These are phyloP conservation scores for Exophiala oligosperma DNA, from an alignment of 2,329 filamentous ascomycete species.

Conservation along the genomic window DNA sequence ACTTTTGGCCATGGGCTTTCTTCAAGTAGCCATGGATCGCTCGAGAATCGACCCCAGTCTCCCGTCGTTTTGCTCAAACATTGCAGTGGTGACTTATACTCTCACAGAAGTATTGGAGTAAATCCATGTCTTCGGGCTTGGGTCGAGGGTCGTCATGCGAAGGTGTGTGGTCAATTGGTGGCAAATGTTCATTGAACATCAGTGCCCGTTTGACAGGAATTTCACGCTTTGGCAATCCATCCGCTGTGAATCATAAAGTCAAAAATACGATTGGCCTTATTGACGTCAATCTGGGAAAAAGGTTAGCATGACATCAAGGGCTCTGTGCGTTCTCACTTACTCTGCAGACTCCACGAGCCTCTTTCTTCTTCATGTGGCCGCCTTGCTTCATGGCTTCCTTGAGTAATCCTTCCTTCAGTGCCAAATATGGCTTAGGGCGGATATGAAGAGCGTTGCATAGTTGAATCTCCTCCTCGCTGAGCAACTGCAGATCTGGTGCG, in stretches of 20 bases:
- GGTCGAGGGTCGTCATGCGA: neutral
- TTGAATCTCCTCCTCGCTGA: conserved; percentile 80
- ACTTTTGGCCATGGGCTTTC: neutral
- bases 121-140: neutral
- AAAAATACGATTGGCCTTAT: conserved; percentile 82
- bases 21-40: no score
- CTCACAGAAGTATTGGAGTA: neutral
- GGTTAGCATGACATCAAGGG: conserved; percentile 9
- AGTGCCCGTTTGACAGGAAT: neutral
- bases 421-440: conserved; percentile 91
- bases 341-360: conserved; percentile 79
- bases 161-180: no score
- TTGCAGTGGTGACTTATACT: neutral
- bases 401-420: conserved; percentile 90
- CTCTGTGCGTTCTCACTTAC: conserved; percentile 33
- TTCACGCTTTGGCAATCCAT: conserved; percentile 81
- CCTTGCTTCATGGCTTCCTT: conserved; percentile 88
- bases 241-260: conserved; percentile 93
- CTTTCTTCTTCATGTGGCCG: conserved; percentile 88
- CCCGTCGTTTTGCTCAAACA: neutral
- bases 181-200: no score
- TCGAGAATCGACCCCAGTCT: neutral
- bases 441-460: conserved; percentile 81
- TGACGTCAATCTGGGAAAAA: conserved; percentile 66
- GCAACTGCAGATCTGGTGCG: conserved; percentile 71